Evolutionary conservation across 768 basidiomycete species (phyloP), one percentile per base, ranked within the genome.

Genomic region (Psilocybe subaeruginosa): DNA sequence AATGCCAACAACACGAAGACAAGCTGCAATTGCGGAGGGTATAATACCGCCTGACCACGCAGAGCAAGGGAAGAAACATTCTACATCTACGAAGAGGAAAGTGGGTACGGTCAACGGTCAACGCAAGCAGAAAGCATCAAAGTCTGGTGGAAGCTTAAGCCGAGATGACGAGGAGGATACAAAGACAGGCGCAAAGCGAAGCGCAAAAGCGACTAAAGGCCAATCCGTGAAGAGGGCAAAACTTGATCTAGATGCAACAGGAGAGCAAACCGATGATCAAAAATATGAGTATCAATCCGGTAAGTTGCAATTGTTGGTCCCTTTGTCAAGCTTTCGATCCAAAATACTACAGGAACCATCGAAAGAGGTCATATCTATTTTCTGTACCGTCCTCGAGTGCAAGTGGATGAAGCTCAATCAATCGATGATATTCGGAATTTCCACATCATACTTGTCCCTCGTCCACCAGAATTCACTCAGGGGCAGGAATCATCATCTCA

Each of bases 301-400:
- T 69, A 47, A 14, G 62, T 45, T 23, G 6, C 14, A 43, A 1
- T 39, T 54, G 9, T 54, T 12, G 2, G 4, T 29, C 14, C 9
- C 9, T 29, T 14, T 19, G 12, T 8, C n/a, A 17, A 23, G 8
- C 33, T 23, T 11, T 51, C 9, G 16, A 4, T 14, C 8, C 3
- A 52, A 14, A 17, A n/a, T 19, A 31, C n/a, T 53, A 7, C 52
- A 86, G 84, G 84, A 8, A 81, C 80, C 8, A 84, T 84, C 54
- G 84, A 87, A 65, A 73, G 85, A 14, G 85, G 85, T 8, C 82
- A 86, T 62, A 78, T 89, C 48, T 88, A 88, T 72, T 87, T 88
- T 70, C 83, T 87, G 73, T 89, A 85, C 66, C 81, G 84, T 9
- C 86, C 86, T 3, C 80, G 82, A 30, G 85, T 87, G 17, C 72